Conservation (phyloP, 768 basidiomycete genomes). For the Amanita exitialis region DNA sequence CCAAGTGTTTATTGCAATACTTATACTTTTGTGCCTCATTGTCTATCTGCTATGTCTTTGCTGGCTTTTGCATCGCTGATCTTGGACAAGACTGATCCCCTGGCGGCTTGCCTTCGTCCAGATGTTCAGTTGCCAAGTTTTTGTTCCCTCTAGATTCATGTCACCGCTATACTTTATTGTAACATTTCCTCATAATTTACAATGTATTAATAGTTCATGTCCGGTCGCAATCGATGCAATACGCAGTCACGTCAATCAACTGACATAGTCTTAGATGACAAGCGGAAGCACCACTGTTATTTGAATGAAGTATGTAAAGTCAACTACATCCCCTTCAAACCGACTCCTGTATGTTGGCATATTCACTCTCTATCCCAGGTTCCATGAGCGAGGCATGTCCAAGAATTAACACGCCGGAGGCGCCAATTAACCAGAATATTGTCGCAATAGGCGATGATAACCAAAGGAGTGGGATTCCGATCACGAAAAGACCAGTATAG, state of each 20-base stretch:
- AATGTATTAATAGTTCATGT: background rate
- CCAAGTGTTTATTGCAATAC: conserved; percentile 4
- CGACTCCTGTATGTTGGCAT: conserved; percentile 63
- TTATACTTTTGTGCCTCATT: conserved; percentile 1
- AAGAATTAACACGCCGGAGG: conserved; percentile 75
- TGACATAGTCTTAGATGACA: no score
- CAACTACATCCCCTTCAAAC: conserved; percentile 27
- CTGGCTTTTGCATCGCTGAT: conserved; percentile 1
- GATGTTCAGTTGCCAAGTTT: background rate
- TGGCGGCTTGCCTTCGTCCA: background rate
- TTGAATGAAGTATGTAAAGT: background rate
- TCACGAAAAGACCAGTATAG: conserved; percentile 82
- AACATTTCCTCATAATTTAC: background rate
- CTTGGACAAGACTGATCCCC: background rate
- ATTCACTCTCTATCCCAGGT: conserved; percentile 93
- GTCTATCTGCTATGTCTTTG: conserved; percentile 2
- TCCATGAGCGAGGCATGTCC: conserved; percentile 85
- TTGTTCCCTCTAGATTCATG: background rate
- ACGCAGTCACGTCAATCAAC: background rate
- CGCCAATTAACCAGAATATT: conserved; percentile 93
- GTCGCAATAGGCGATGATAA: conserved; percentile 65
- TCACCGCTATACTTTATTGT: background rate
- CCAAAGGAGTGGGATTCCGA: conserved; percentile 86
- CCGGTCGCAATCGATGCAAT: background rate
- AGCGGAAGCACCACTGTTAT: no score